Percentiles rank a stretch among this genome's conserved stretches.
Evolutionary conservation across 768 basidiomycete species (phyloP).

Genomic region (Termitomyces sp.): DNA sequence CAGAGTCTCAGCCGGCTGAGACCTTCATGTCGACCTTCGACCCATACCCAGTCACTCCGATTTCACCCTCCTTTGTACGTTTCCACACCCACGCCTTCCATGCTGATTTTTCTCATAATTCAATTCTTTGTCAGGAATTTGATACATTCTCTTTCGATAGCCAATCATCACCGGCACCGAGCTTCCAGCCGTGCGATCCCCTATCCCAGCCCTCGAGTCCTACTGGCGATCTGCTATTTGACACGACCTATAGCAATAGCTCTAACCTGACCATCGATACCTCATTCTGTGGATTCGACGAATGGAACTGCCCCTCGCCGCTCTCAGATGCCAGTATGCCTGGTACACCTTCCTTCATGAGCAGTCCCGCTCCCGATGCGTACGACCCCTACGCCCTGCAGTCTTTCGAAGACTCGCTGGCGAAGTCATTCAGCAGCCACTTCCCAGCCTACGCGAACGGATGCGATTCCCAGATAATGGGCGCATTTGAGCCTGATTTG

Average conservation of each 20-base stretch:
- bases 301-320: constrained; percentile 46
- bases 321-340: constrained; percentile 34
- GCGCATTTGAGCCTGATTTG: constrained; percentile 11
- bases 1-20: constrained; percentile 24
- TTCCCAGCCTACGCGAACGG: constrained; percentile 18
- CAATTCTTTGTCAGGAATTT: constrained; percentile 32
- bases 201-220: constrained; percentile 21
- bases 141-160: constrained; percentile 44
- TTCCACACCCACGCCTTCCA: constrained; percentile 2
- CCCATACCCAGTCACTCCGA: constrained; percentile 29
- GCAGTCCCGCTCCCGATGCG: constrained; percentile 24
- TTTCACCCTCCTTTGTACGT: constrained; percentile 51
- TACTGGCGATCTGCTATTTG: constrained; percentile 8
- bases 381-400: constrained; percentile 27
- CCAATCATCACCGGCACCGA: constrained; percentile 24
- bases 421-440: constrained; percentile 22
- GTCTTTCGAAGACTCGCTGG: constrained; percentile 26
- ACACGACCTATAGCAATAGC: constrained; percentile 2
- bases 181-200: constrained; percentile 25
- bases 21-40: constrained; percentile 31
- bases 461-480: constrained; percentile 15
- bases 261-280: constrained; percentile 38
- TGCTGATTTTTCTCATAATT: background rate
- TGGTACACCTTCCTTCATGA: constrained; percentile 34
- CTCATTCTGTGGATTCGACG: constrained; percentile 28